Evolutionary conservation across 2,329 filamentous ascomycete genomes (phyloP).

Genomic region (Hymenoscyphus scutula): DNA sequence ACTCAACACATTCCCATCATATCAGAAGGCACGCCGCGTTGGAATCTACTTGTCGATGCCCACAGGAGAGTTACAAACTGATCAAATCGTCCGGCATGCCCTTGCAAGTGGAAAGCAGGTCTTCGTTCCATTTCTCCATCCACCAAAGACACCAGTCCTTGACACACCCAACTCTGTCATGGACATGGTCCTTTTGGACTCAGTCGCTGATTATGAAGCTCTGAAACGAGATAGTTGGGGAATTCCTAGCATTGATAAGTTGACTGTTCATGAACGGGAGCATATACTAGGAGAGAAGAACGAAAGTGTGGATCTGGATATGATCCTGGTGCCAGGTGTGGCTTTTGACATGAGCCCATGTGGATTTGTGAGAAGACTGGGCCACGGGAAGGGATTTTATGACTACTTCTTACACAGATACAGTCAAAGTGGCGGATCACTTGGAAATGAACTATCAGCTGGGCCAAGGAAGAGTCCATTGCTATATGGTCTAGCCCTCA

Average conservation of each 20-base stretch:
- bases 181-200: conserved; percentile 86
- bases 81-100: conserved; percentile 77
- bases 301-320: conserved; percentile 60
- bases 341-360: conserved; percentile 69
- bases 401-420: conserved; percentile 87
- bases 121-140: conserved; percentile 87
- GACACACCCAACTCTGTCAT: conserved; percentile 66
- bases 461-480: conserved; percentile 57
- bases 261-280: conserved; percentile 62
- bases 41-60: conserved; percentile 96
- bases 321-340: conserved; percentile 90
- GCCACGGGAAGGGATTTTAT: conserved; percentile 96
- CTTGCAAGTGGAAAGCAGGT: conserved; percentile 76
- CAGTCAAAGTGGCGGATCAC: conserved; percentile 42
- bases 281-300: conserved; percentile 66
- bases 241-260: conserved; percentile 77
- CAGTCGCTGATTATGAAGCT: conserved; percentile 72
- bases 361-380: conserved; percentile 68
- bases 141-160: conserved; percentile 40
- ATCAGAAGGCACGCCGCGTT: conserved; percentile 69
- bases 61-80: conserved; percentile 78
- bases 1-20: conserved; percentile 68
- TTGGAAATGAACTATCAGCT: conserved; percentile 42
- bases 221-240: conserved; percentile 83
- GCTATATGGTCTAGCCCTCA: conserved; percentile 75